Evolutionary conservation across 2,329 filamentous ascomycete genomes (phyloP), one percentile per base, ranked within the genome.

Genomic region (Stachybotrys echinatus): DNA sequence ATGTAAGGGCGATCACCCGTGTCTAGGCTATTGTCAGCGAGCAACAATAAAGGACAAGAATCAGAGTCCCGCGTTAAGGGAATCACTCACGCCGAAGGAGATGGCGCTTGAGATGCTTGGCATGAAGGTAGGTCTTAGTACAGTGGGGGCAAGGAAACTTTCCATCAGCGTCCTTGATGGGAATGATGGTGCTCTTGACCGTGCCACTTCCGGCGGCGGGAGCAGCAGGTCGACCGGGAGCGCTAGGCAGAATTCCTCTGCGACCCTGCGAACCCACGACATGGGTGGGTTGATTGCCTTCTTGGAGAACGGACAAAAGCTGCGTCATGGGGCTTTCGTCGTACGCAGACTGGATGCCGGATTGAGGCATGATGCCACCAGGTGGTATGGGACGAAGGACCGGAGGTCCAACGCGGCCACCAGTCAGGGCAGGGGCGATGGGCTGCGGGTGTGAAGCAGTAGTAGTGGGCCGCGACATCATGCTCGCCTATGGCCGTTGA

Each of bases 101-200:
- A 79, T 97, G 94, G 63, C 94, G 88, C 81, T 97, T 97, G 61
- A 97, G 73, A 72, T 97, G 94, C 78, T 99, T 97, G 44, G 92
- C 88, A 68, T 97, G 94, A 51, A 97, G 79, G 66, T 99, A 99
- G 7, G 92, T 96, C 78, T 97, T 97, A 62, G 90, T 96, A 74
- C 94, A 99, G 70, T 97, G 92, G 62, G 91, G 91, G 73, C 94
- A 99, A 52, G 94, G 92, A 66, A 95, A 99, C 75, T 97, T 97
- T 65, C 94, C 94, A 67, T 97, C 92, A 8, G 91, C 90, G 69
- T 97, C 92, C 76, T 97, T 96, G 60, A 89, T 87, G 17, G 92
- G 91, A 55, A 95, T 94, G 54, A 89, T 83, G 53, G 88, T 86
- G 62, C 80, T 89, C 78, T 96, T 95, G 12, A 81, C 78, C 23